Evolutionary conservation across 176 grass and related monocot species (phyloP).

Genomic region (Tillandsia leiboldiana): DNA sequence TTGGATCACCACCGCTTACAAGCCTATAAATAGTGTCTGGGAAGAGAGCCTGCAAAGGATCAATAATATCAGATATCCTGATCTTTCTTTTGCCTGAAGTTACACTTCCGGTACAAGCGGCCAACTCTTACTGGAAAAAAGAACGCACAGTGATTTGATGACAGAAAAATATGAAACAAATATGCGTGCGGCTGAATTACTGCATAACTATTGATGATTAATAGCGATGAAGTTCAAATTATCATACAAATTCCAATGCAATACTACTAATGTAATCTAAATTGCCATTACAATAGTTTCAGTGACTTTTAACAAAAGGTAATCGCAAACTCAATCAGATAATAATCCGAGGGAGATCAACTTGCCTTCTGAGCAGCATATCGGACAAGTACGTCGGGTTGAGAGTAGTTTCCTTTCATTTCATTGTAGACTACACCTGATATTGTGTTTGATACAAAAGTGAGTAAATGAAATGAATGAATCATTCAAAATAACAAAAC

Average conservation of each 20-base stretch:
- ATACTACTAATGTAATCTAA: no score
- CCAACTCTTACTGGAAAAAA: no score
- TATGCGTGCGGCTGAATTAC: no score
- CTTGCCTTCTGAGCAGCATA: constrained; percentile 63
- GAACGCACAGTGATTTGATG: no score
- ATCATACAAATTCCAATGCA: no score
- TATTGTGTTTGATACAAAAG: background rate
- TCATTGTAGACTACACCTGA: constrained; percentile 98
- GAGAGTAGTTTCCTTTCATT: constrained; percentile 99
- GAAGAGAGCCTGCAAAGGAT: constrained; percentile 56
- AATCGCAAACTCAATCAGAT: constrained; percentile 2
- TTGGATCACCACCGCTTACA: constrained; percentile 92
- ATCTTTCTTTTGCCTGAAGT: no score
- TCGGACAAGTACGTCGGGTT: constrained; percentile 85
- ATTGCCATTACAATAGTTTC: background rate
- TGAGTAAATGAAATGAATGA: background rate
- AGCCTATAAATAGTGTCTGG: constrained; percentile 93
- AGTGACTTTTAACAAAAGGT: background rate
- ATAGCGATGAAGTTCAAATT: no score
- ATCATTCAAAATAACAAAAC: background rate
- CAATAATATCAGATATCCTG: background rate
- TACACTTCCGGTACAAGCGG: no score
- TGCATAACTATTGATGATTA: no score
- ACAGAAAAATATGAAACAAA: no score
- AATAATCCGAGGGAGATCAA: constrained; percentile 1